Evolutionary conservation across 2,329 filamentous ascomycete species (phyloP).

Genomic region (Nigrograna mackinnonii): DNA sequence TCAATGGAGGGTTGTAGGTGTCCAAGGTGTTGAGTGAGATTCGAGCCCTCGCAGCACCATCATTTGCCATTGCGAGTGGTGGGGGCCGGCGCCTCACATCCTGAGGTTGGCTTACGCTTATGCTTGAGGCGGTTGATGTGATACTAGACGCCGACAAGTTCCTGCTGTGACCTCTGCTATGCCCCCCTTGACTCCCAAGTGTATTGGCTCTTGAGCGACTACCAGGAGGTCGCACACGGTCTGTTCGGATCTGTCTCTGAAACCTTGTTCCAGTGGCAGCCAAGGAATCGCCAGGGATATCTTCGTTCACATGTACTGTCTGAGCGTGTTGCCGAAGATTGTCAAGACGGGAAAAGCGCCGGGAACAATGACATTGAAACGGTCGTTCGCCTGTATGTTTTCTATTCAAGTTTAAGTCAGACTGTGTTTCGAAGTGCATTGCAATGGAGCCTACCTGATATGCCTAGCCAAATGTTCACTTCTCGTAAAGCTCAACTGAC

Average conservation of each 20-base stretch:
- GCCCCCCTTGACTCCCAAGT: slow-evolving; percentile 70
- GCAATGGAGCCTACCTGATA: slow-evolving; percentile 68
- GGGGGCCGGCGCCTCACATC: slow-evolving; percentile 72
- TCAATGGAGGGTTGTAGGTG: slow-evolving; percentile 61
- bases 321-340: slow-evolving; percentile 96
- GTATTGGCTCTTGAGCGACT: slow-evolving; percentile 78
- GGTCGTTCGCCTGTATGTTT: slow-evolving; percentile 98
- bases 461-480: slow-evolving; percentile 95
- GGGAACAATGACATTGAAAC: slow-evolving; percentile 93
- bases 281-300: slow-evolving; percentile 91
- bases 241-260: slow-evolving; percentile 87
- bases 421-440: slow-evolving; percentile 4
- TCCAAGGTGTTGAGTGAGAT: slow-evolving; percentile 63
- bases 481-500: slow-evolving; percentile 90
- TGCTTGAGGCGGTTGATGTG: slow-evolving; percentile 71
- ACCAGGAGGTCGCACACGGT: slow-evolving; percentile 75
- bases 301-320: slow-evolving; percentile 96
- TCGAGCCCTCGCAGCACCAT: slow-evolving; percentile 63
- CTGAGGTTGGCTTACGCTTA: slow-evolving; percentile 52
- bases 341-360: slow-evolving; percentile 90
- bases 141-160: slow-evolving; percentile 92
- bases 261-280: slow-evolving; percentile 91
- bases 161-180: slow-evolving; percentile 75
- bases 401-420: slow-evolving; percentile 53
- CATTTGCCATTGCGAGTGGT: slow-evolving; percentile 79